Conservation (phyloP, 345 rosid species). For the Bruguiera parviflora region DNA sequence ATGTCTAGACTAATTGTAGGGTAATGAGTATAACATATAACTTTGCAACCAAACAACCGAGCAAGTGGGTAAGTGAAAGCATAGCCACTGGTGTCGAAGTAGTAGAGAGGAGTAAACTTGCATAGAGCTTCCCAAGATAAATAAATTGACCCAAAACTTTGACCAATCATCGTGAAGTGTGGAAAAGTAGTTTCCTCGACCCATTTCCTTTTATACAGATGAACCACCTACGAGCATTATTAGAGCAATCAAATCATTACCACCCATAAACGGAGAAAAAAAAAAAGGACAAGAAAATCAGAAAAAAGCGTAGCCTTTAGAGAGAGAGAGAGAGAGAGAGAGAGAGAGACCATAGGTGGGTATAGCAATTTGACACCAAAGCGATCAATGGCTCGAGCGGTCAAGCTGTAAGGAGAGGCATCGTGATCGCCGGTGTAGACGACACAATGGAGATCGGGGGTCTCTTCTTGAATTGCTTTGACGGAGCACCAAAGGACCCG, state of each 20-base stretch:
- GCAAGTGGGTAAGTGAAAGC: constrained; percentile 95
- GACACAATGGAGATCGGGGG: constrained; percentile 57
- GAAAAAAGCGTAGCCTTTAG: too few species aligned
- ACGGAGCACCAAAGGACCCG: constrained; percentile 97
- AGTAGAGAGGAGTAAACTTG: constrained; percentile 68
- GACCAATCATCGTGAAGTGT: constrained; percentile 90
- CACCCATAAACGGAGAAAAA: too few species aligned
- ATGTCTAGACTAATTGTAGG: constrained; percentile 92
- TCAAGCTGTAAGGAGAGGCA: constrained; percentile 53
- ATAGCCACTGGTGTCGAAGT: constrained; percentile 82
- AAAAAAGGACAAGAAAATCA: background rate
- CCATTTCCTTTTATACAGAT: constrained; percentile 70
- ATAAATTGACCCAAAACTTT: constrained; percentile 87
- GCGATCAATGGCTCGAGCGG: constrained; percentile 69
- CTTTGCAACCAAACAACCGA: constrained; percentile 88
- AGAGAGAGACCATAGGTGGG: constrained; percentile 59
- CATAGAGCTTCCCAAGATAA: constrained; percentile 85
- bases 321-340: too few species aligned
- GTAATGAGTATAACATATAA: constrained; percentile 89
- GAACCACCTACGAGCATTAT: constrained; percentile 55
- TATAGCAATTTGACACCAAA: constrained; percentile 67
- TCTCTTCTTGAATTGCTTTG: constrained; percentile 79
- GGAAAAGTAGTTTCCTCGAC: constrained; percentile 83
- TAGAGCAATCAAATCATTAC: background rate
- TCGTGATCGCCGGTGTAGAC: constrained; percentile 80